A percentile compares a stretch with the other conserved stretches of the same genome.
phyloP scores from a whole-genome alignment of 169 alveolate species.

The Theileria orientalis region DNA sequence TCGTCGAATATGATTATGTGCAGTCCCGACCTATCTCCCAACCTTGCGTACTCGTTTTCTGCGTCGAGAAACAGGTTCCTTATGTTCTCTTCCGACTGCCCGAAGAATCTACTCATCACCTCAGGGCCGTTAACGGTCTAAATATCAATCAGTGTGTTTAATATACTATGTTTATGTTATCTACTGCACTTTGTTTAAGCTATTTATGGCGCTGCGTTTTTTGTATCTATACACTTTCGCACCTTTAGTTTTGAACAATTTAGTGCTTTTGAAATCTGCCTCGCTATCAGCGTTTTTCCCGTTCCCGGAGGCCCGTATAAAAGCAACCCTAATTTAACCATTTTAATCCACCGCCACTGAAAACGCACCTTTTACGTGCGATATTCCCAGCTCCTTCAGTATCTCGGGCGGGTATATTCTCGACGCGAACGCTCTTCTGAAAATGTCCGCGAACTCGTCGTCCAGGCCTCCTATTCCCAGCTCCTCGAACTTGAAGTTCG shows the following conservation, averaged over 20 bases:
- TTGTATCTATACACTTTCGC: conserved; percentile 18
- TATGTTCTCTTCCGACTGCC: conserved; percentile 98
- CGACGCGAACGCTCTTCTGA: conserved; percentile 99
- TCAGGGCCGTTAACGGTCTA: conserved; percentile 87
- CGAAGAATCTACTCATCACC: conserved; percentile 94
- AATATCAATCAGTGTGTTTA: not conserved
- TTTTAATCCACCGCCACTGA: not conserved
- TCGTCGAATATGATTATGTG: conserved; percentile 99
- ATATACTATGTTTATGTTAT: not conserved
- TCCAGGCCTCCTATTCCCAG: conserved; percentile 92
- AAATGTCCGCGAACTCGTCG: conserved; percentile 94
- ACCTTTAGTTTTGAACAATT: conserved; percentile 94
- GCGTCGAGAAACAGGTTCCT: conserved; percentile 97
- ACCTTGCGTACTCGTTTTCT: conserved; percentile 88
- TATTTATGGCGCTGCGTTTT: not conserved
- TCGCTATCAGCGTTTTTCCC: conserved; percentile 99
- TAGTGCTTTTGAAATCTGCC: conserved; percentile 95
- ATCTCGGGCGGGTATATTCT: conserved; percentile 96
- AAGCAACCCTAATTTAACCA: conserved; percentile 82
- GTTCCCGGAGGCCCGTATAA: conserved; percentile 99
- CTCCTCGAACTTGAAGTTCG: conserved; percentile 87
- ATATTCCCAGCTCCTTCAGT: conserved; percentile 95
- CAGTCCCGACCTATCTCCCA: conserved; percentile 93
- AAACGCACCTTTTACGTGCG: conserved; percentile 97
- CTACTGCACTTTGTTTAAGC: too few species aligned